Conservation (phyloP, 352 stramenopile genomes). For the Globisporangium okanoganense region DNA sequence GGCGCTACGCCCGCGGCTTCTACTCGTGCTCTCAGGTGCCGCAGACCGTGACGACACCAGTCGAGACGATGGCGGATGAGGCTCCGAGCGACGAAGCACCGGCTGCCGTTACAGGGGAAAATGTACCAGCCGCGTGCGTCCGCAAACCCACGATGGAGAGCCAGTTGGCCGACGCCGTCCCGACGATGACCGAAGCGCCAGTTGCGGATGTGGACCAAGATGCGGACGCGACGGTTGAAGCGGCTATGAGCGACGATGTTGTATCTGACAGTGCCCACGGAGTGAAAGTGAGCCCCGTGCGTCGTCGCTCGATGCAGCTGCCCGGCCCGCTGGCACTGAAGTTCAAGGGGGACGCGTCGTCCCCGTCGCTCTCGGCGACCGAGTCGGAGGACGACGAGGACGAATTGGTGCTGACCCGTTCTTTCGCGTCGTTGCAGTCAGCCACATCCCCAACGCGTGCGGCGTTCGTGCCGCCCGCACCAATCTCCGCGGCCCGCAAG, state of each 20-base stretch:
- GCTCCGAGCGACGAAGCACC: neutral
- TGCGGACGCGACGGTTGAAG: neutral
- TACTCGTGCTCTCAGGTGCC: conserved; percentile 43
- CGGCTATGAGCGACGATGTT: neutral
- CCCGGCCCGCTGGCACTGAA: conserved; percentile 8
- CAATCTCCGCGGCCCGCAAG: conserved; percentile 1
- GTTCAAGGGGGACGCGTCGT: conserved; percentile 13
- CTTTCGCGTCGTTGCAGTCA: neutral
- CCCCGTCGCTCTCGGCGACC: conserved; percentile 37
- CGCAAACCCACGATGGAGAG: neutral
- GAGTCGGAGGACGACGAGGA: conserved; percentile 52
- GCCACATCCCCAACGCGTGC: conserved; percentile 14
- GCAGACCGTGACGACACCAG: neutral
- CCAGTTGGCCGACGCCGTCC: neutral
- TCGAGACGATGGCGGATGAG: neutral
- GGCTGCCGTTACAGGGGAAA: neutral
- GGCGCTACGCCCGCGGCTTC: conserved; percentile 35
- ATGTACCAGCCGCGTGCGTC: neutral
- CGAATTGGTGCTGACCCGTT: neutral
- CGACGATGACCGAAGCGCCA: neutral
- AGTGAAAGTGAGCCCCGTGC: conserved; percentile 2
- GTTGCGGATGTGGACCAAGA: neutral
- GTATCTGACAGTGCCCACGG: neutral
- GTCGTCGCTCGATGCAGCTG: conserved; percentile 6
- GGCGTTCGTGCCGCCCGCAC: neutral